A percentile compares a stretch with the other conserved stretches of the same genome.
These are phyloP conservation scores for Penicillium nucicola DNA, from an alignment of 495 filamentous ascomycete genomes.

Conservation along the genomic window DNA sequence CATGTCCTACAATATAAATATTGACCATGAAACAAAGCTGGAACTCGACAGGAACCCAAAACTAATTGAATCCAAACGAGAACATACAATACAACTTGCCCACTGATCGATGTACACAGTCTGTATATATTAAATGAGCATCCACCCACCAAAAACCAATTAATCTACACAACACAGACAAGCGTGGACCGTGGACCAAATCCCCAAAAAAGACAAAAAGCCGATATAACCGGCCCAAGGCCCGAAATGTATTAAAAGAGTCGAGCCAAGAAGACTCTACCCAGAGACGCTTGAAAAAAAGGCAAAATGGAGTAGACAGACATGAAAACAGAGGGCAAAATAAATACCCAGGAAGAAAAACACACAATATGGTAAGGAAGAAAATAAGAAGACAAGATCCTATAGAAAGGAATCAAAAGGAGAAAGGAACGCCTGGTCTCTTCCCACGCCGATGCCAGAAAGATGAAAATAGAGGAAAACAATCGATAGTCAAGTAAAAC, in stretches of 20 bases:
- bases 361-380: slow-evolving; percentile 5
- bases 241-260: slow-evolving; percentile 16
- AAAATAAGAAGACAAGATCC: slow-evolving; percentile 4
- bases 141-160: too few relatives aligned
- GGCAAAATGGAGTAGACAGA: background rate
- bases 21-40: too few relatives aligned
- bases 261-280: slow-evolving; percentile 6
- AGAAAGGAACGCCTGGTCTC: slow-evolving; percentile 17
- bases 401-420: background rate
- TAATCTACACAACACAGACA: too few relatives aligned
- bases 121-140: too few relatives aligned
- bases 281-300: background rate
- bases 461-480: background rate
- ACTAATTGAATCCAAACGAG: too few relatives aligned
- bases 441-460: slow-evolving; percentile 27
- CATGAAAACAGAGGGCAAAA: background rate
- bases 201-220: background rate
- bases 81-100: too few relatives aligned
- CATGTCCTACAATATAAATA: too few relatives aligned
- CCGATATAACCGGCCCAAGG: slow-evolving; percentile 6
- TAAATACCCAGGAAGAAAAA: background rate
- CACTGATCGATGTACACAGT: too few relatives aligned
- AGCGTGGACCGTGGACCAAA: too few relatives aligned
- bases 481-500: slow-evolving; percentile 1
- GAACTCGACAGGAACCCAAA: too few relatives aligned